Evolutionary conservation across 768 basidiomycete genomes (phyloP).

Genomic region (Cubamyces sp.): DNA sequence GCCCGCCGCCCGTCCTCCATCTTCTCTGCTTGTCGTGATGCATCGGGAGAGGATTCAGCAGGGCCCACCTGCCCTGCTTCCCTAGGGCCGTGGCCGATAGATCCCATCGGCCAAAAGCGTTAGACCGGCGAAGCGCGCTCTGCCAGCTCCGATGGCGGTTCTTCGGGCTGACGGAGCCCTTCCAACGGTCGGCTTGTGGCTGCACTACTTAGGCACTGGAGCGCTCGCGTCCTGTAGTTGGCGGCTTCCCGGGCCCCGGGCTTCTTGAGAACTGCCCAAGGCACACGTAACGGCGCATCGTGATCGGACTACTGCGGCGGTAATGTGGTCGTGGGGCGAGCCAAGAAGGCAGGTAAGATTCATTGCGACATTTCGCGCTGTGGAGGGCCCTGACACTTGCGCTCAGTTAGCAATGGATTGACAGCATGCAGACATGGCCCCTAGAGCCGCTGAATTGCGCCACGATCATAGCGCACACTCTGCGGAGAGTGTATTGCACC

Average conservation of each 20-base stretch:
- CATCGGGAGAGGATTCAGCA: slow-evolving; percentile 11
- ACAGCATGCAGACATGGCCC: not conserved
- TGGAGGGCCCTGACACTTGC: slow-evolving; percentile 4
- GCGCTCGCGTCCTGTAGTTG: slow-evolving; percentile 9
- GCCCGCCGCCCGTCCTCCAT: slow-evolving; percentile 11
- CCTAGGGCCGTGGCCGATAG: slow-evolving; percentile 17
- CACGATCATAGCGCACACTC: slow-evolving; percentile 15
- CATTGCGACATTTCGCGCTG: slow-evolving; percentile 7
- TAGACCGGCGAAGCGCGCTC: slow-evolving; percentile 1
- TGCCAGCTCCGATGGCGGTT: slow-evolving; percentile 7
- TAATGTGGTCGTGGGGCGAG: slow-evolving; percentile 10
- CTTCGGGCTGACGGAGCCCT: slow-evolving; percentile 2
- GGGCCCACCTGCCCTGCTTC: slow-evolving; percentile 11
- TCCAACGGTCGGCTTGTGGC: slow-evolving; percentile 3
- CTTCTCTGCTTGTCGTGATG: slow-evolving; percentile 16
- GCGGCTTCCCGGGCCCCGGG: slow-evolving; percentile 15
- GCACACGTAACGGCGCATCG: slow-evolving; percentile 22
- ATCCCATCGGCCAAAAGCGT: slow-evolving; percentile 9
- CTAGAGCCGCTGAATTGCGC: slow-evolving; percentile 12
- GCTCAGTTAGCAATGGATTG: not conserved
- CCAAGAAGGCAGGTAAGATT: slow-evolving; percentile 16
- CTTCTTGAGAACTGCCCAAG: slow-evolving; percentile 4
- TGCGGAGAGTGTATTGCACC: not conserved
- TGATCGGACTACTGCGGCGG: slow-evolving; percentile 22
- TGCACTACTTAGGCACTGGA: slow-evolving; percentile 3